Conservation (phyloP, 108 stramenopile species). For the Skeletonema tropicum region DNA sequence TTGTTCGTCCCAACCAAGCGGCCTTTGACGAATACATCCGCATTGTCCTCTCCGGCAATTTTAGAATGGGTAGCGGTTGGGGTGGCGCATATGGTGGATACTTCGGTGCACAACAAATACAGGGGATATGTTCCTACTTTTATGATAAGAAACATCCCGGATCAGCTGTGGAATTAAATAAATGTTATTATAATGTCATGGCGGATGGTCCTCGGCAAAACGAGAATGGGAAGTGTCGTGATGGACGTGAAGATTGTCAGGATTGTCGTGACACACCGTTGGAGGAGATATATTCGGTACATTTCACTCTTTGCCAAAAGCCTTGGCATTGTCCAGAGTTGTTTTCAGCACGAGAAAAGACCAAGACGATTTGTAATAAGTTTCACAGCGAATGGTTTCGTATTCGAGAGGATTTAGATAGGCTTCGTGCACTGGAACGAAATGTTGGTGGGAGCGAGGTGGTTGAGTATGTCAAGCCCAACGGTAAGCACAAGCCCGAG, state of each 20-base stretch:
- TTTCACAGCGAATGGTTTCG: conserved; percentile 55
- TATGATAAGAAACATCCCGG: conserved; percentile 67
- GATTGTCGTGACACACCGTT: conserved; percentile 65
- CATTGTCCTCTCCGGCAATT: conserved; percentile 62
- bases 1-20: conserved; percentile 53
- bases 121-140: conserved; percentile 89
- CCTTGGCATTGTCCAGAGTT: conserved; percentile 81
- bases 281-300: conserved; percentile 72
- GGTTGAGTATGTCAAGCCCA: conserved; percentile 9
- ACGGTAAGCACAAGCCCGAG: conserved; percentile 35
- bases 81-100: conserved; percentile 71
- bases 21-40: conserved; percentile 56
- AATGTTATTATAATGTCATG: conserved; percentile 94
- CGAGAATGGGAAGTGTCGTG: conserved; percentile 39
- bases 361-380: conserved; percentile 18
- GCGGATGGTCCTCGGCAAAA: conserved; percentile 75
- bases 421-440: conserved; percentile 5
- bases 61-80: conserved; percentile 49
- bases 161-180: conserved; percentile 75
- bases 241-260: conserved; percentile 59
- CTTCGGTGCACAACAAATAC: conserved; percentile 55
- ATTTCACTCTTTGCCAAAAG: conserved; percentile 92
- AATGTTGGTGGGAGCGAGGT: background rate
- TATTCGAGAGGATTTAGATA: conserved; percentile 45
- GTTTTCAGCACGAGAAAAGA: background rate